Conservation (phyloP, 768 basidiomycete genomes). For the Neoboletus brunneissimus region DNA sequence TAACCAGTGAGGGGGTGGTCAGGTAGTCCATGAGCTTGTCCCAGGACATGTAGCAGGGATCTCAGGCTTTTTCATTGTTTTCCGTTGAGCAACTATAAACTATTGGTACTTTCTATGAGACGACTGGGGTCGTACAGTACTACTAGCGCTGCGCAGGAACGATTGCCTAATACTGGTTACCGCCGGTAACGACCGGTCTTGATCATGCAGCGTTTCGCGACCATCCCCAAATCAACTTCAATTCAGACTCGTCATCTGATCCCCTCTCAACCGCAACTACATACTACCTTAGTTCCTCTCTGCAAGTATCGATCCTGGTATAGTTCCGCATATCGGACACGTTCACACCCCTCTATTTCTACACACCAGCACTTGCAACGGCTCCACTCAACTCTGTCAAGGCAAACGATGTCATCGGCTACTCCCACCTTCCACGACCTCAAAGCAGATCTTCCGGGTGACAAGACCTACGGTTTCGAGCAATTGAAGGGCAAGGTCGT, state of each 20-base stretch:
- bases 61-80: not conserved
- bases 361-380: slow-evolving; percentile 5
- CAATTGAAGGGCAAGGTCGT: slow-evolving; percentile 76
- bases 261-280: not conserved
- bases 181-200: slow-evolving; percentile 3
- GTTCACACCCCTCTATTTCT: not conserved
- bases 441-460: slow-evolving; percentile 60
- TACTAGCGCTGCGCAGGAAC: not conserved
- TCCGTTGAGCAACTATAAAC: not conserved
- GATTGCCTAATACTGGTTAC: not conserved
- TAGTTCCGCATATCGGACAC: not conserved
- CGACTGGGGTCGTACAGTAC: too few species aligned
- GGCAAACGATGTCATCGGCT: slow-evolving; percentile 23
- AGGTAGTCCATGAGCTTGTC: slow-evolving; percentile 9
- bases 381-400: slow-evolving; percentile 12
- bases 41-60: not conserved
- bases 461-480: slow-evolving; percentile 57
- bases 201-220: slow-evolving; percentile 4
- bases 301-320: not conserved
- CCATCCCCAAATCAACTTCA: not conserved
- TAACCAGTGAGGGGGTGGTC: slow-evolving; percentile 2
- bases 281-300: not conserved
- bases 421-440: slow-evolving; percentile 58
- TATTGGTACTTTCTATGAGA: too few species aligned
- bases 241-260: slow-evolving; percentile 2